These are phyloP conservation scores for Fonsecaea monophora DNA, from an alignment of 2,329 filamentous ascomycete species.

Conservation along the genomic window DNA sequence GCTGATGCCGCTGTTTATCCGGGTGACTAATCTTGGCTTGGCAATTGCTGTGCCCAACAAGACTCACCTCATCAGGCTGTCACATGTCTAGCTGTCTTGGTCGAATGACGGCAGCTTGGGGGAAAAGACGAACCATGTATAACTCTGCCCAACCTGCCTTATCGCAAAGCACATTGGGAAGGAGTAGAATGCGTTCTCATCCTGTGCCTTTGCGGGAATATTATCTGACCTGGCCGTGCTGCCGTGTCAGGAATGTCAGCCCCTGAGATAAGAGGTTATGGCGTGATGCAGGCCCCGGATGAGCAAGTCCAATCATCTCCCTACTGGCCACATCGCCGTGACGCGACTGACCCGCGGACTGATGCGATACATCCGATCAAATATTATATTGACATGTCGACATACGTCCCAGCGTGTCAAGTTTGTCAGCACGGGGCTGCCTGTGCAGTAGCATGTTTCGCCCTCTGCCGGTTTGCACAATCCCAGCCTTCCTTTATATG, in stretches of 20 bases:
- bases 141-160: background rate
- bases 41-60: background rate
- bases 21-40: background rate
- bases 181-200: background rate
- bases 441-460: constrained; percentile 13
- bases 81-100: background rate
- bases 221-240: background rate
- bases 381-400: constrained; percentile 12
- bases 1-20: background rate
- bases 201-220: background rate
- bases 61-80: background rate
- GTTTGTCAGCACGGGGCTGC: constrained; percentile 30
- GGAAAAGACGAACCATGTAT: background rate
- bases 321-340: background rate
- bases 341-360: constrained; percentile 16
- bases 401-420: background rate
- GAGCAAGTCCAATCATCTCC: constrained; percentile 25
- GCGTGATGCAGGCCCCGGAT: constrained; percentile 30
- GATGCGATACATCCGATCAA: constrained; percentile 18
- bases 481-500: constrained; percentile 10
- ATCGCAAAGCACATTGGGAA: background rate
- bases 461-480: background rate
- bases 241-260: background rate
- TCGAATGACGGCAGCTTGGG: background rate
- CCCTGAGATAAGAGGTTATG: constrained; percentile 16